Evolutionary conservation across 345 rosid genomes (phyloP), one percentile per base, ranked within the genome.

Genomic region (Aethionema arabicum): DNA sequence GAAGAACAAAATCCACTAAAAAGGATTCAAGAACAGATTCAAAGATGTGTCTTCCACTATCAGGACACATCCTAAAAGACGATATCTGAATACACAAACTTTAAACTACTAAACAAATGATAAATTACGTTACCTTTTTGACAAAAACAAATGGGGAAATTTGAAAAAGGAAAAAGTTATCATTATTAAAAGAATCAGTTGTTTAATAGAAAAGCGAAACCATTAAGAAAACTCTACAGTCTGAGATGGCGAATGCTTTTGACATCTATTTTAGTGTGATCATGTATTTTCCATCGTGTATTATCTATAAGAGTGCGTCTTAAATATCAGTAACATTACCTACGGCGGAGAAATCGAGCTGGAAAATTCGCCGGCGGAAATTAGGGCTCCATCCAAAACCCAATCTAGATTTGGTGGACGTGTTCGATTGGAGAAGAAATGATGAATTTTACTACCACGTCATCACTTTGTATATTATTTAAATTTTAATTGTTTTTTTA

Each of bases 11-110:
- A 4, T 10, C 2, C 10, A 32, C 31, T 21, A 21, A 2, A 21
- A 21, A 21, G 27, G 27, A 21, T 21, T 21, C 27, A 58, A 48
- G 63, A 46, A 46, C 59, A 50, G 59, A 41, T 6, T 30, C 32
- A 10, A 21, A 68, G 66, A 68, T 68, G 30, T 52, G 66, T 53
- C 40, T 0, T 68, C 72, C 72, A 68, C 66, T 68, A 59, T 3
- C 32, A 66, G 32, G 46, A 36, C 55, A 65, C 37, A 55, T 11
- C 7, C 9, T 38, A 55, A 65, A 53, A 65, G 52, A 35, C 69
- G 43, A 32, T 8, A 16, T 7, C 47, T 35, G 35, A 46, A 10
- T 45, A 42, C 21, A 15, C 3, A 10, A 10, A 35, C 54, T 55
- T 65, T 46, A 33, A 54, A 35, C 52, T 31, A 21, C 44, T 41